Base-by-base conservation (phyloP, 768 basidiomycete genomes). In the Russula virescens region DNA sequence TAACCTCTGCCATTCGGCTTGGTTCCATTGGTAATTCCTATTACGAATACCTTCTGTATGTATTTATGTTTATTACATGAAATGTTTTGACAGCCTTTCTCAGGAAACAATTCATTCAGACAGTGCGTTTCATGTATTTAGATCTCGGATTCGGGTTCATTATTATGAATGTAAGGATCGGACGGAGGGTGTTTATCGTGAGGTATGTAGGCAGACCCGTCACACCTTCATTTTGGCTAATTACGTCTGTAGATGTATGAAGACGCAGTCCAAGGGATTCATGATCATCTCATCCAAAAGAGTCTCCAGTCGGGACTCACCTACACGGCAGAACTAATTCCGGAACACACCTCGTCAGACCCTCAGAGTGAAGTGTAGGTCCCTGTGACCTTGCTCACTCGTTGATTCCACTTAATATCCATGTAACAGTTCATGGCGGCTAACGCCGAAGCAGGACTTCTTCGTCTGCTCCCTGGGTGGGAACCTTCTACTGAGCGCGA, bases 381-480 rank as follows among this genome's bases (percentile, higher is more conserved):
- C 46, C 48, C 40, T 40, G 56, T 43, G 28, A 26, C 55, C 10
- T 48, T 10, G 31, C n/a, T 42, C 47, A 31, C 31, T n/a, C 58
- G 35, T 26, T 38, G 14, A 13, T 43, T 18, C 18, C 18, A 56
- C 38, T 55, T 40, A 43, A 49, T 38, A 11, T 11, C 49, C 34
- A 25, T 28, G 19, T 28, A 25, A 31, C 66, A 91, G 90, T 26
- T 75, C 77, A 38, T 94, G 91, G 92, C 81, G 82, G 19, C 76
- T 90, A 28, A 79, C 80, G 11, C 90, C 90, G 11, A 96, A 97
- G 71, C 95, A 98, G 76, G 95, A 98, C 71, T 95, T 97, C 71
- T 83, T 98, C 38, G 94, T 91, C 3, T 98, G 95, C 75, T 98
- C 97, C 83, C 77, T 98, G 38, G 93, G 88, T 21, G 95, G 94